These are phyloP conservation scores for Naegleria gruberi DNA, from an alignment of 208 protist genomes.

Conservation along the genomic window DNA sequence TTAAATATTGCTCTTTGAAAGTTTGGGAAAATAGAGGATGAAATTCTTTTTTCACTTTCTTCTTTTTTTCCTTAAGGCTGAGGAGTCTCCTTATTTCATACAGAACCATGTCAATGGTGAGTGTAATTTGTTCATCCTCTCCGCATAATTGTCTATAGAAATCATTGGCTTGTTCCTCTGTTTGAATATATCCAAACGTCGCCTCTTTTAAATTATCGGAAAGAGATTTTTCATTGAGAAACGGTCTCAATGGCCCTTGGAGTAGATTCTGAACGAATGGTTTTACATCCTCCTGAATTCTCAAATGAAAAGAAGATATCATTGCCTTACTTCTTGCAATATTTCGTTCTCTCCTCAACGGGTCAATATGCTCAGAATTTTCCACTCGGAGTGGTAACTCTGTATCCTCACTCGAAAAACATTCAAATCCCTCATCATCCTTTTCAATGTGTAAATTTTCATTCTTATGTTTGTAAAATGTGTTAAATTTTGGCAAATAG, in stretches of 20 bases:
- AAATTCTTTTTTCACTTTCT: neutral
- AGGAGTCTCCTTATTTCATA: neutral
- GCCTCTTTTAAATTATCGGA: neutral
- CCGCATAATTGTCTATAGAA: neutral
- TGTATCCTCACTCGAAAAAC: neutral
- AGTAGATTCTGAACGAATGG: neutral
- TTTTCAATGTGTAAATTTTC: constrained; percentile 4
- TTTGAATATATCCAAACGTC: neutral
- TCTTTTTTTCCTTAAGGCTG: neutral
- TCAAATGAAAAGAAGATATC: neutral
- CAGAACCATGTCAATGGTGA: neutral
- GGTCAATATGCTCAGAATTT: neutral
- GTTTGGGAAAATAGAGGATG: too few relatives aligned
- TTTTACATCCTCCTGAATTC: neutral
- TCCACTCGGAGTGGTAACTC: neutral
- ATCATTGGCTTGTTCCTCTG: neutral
- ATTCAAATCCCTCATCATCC: neutral
- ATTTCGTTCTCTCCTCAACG: neutral
- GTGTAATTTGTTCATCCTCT: neutral
- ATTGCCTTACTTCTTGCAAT: neutral
- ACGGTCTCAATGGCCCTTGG: neutral
- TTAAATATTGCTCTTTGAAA: neutral
- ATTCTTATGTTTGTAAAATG: neutral
- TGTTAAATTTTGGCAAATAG: constrained; percentile 18
- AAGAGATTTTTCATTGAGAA: neutral